Evolutionary conservation across 345 rosid genomes (phyloP).

Genomic region (Euphorbia tirucalli): DNA sequence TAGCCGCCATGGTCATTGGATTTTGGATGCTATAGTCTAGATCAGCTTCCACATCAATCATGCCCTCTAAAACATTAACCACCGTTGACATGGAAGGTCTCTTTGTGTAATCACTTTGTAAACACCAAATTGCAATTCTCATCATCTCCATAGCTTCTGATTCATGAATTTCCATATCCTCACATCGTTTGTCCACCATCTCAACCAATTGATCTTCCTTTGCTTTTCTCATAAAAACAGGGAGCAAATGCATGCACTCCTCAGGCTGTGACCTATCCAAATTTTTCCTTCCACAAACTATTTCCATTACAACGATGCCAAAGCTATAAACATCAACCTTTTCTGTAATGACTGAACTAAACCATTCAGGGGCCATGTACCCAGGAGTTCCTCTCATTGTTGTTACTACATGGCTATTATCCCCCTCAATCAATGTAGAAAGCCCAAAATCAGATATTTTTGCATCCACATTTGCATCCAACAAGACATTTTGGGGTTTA

Average conservation of each 20-base stretch:
- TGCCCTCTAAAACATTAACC: slow-evolving; percentile 69
- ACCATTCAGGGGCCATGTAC: slow-evolving; percentile 19
- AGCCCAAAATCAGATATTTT: slow-evolving; percentile 29
- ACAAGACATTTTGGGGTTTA: slow-evolving; percentile 1
- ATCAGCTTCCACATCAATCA: slow-evolving; percentile 40
- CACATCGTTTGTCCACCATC: slow-evolving; percentile 45
- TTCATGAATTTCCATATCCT: slow-evolving; percentile 44
- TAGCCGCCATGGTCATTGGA: slow-evolving; percentile 1
- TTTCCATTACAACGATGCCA: slow-evolving; percentile 70
- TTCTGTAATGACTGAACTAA: slow-evolving; percentile 39
- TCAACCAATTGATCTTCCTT: slow-evolving; percentile 48
- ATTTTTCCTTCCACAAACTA: slow-evolving; percentile 61
- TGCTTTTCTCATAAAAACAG: slow-evolving; percentile 54
- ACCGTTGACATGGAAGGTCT: slow-evolving; percentile 73
- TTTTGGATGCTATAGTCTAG: not conserved
- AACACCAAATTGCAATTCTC: slow-evolving; percentile 59
- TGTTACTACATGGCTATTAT: slow-evolving; percentile 4
- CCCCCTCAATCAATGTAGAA: slow-evolving; percentile 2
- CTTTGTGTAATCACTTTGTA: slow-evolving; percentile 60
- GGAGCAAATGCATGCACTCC: slow-evolving; percentile 44
- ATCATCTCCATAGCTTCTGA: slow-evolving; percentile 63
- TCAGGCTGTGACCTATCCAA: slow-evolving; percentile 59
- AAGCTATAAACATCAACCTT: slow-evolving; percentile 75
- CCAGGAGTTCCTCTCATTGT: slow-evolving; percentile 30
- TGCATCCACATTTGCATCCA: slow-evolving; percentile 15